These are phyloP conservation scores for Ceratobasidium theobromae DNA, from an alignment of 1,284 basidiomycete species.

Conservation along the genomic window DNA sequence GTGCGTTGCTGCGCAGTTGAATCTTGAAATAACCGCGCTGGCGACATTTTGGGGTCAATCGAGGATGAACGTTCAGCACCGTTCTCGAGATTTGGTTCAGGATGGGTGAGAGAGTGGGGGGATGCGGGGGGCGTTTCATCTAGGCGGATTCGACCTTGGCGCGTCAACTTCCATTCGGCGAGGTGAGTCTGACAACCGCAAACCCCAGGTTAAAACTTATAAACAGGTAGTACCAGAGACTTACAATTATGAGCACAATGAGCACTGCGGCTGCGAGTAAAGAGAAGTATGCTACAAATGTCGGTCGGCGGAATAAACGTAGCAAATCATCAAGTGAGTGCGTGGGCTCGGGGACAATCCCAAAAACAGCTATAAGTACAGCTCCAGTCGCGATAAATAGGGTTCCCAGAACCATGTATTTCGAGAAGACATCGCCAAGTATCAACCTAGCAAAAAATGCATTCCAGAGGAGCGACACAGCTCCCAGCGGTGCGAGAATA, in stretches of 20 bases:
- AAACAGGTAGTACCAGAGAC: constrained; percentile 42
- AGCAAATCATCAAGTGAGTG: constrained; percentile 87
- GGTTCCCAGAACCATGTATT: constrained; percentile 83
- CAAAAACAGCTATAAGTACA: constrained; percentile 87
- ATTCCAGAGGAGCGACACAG: constrained; percentile 92
- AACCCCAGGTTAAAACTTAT: background rate
- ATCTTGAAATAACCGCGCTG: constrained; percentile 15
- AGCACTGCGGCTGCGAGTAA: constrained; percentile 66
- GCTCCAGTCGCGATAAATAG: constrained; percentile 87
- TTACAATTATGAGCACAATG: constrained; percentile 62
- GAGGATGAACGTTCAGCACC: constrained; percentile 60
- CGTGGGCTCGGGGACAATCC: constrained; percentile 89
- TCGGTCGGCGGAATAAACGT: constrained; percentile 70
- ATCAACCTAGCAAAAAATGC: constrained; percentile 87
- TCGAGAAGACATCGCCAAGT: constrained; percentile 84
- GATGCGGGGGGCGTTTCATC: constrained; percentile 23
- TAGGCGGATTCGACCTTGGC: constrained; percentile 36
- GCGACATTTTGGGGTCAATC: constrained; percentile 51
- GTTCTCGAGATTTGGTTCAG: constrained; percentile 35
- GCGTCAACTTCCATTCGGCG: constrained; percentile 52
- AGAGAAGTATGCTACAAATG: constrained; percentile 82
- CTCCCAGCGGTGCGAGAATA: constrained; percentile 89
- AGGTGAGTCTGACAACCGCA: constrained; percentile 54
- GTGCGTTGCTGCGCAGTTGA: constrained; percentile 31
- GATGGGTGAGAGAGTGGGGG: constrained; percentile 28